A percentile compares a stretch with the other conserved stretches of the same genome.
Evolutionary conservation across 495 filamentous ascomycete genomes (phyloP).

Genomic region (Hypoxylon subgilvum): DNA sequence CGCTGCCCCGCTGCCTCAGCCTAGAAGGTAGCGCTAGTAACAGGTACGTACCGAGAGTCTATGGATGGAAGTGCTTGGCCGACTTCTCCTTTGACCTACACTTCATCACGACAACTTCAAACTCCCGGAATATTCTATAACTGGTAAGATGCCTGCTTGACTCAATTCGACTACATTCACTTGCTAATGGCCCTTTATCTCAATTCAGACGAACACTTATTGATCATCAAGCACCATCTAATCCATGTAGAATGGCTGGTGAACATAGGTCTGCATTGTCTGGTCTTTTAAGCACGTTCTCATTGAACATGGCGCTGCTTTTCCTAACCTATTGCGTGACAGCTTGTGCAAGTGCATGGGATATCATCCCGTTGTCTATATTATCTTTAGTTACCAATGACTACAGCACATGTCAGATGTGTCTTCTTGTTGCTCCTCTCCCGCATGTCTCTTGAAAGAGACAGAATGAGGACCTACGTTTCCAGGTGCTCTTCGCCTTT

Average conservation of each 20-base stretch:
- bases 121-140: neutral
- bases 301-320: constrained; percentile 7
- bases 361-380: constrained; percentile 2
- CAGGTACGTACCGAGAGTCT: too few species aligned
- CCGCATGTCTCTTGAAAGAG: constrained; percentile 28
- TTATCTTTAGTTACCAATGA: neutral
- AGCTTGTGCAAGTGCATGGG: neutral
- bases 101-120: constrained; percentile 20
- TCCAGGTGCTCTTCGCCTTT: constrained; percentile 25
- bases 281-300: constrained; percentile 15
- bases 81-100: neutral
- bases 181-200: neutral
- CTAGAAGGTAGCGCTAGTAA: too few species aligned
- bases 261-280: neutral
- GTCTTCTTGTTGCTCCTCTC: constrained; percentile 11
- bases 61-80: too few species aligned
- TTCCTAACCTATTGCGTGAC: constrained; percentile 11
- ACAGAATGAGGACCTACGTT: constrained; percentile 14
- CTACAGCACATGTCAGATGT: constrained; percentile 3
- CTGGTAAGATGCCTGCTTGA: neutral
- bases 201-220: neutral
- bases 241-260: neutral
- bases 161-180: neutral
- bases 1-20: too few species aligned
- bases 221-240: neutral